Percentiles rank a stretch among this genome's conserved stretches.
Evolutionary conservation across 345 rosid species (phyloP).

Genomic region (Syzygium jambos): DNA sequence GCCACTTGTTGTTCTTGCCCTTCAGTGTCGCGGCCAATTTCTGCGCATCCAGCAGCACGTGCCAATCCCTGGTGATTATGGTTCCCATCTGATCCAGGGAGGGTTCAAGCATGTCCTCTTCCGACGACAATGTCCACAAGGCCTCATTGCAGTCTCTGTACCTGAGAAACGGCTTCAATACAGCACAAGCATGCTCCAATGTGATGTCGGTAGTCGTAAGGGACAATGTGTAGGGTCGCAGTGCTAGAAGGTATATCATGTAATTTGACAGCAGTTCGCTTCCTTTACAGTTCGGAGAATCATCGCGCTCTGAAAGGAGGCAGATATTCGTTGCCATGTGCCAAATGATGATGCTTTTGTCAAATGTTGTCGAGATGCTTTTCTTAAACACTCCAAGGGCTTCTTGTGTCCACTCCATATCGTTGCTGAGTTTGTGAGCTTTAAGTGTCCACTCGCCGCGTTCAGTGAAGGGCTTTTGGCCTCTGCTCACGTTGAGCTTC

Average conservation of each 20-base stretch:
- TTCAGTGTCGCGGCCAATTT: neutral
- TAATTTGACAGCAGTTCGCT: constrained; percentile 1
- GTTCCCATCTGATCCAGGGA: neutral
- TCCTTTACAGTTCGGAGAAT: neutral
- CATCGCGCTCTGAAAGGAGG: neutral
- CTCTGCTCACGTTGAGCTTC: neutral
- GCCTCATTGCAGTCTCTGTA: neutral
- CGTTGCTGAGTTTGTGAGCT: neutral
- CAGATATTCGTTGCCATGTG: neutral
- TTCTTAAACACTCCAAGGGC: neutral
- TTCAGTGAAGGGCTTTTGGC: neutral
- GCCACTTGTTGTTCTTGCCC: neutral
- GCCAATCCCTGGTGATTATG: neutral
- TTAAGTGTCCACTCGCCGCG: neutral
- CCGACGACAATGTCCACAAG: neutral
- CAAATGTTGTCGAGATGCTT: neutral
- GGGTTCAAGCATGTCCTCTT: neutral
- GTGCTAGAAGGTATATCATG: constrained; percentile 1
- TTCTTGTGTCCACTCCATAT: neutral
- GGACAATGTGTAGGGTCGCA: neutral
- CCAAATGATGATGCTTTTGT: constrained; percentile 3
- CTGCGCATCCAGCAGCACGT: neutral
- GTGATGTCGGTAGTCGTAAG: neutral
- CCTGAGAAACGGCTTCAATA: neutral
- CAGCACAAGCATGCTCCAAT: neutral